phyloP scores from a whole-genome alignment of 129 eudicot genomes.

The Apium graveolens region DNA sequence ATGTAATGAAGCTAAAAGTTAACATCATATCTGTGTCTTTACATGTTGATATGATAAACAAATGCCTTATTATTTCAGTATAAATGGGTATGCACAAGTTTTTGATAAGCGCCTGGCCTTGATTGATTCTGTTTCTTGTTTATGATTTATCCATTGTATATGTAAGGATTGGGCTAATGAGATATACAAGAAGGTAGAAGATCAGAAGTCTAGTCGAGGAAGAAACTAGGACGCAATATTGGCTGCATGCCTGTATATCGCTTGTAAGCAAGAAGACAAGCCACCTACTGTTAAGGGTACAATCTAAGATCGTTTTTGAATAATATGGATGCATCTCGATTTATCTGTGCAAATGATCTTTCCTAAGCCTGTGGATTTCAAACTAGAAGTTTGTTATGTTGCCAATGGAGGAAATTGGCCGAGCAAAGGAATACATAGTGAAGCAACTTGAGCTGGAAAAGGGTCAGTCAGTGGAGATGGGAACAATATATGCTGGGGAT shows the following conservation, averaged over 20 bases:
- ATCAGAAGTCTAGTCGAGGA: constrained; percentile 80
- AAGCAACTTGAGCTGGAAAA: constrained; percentile 77
- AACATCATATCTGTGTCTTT: background rate
- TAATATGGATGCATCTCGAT: constrained; percentile 21
- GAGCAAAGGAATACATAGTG: constrained; percentile 86
- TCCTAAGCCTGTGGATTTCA: constrained; percentile 45
- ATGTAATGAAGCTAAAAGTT: background rate
- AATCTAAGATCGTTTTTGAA: constrained; percentile 15
- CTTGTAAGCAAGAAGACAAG: constrained; percentile 87
- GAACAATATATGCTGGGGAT: constrained; percentile 91
- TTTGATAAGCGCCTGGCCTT: background rate
- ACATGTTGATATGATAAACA: background rate
- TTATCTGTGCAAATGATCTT: constrained; percentile 40
- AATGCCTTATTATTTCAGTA: background rate
- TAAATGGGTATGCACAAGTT: background rate
- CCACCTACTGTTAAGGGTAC: constrained; percentile 92
- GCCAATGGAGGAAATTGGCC: constrained; percentile 89
- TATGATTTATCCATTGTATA: constrained; percentile 7
- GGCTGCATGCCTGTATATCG: constrained; percentile 87
- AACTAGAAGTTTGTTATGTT: constrained; percentile 84
- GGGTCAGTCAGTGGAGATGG: constrained; percentile 88
- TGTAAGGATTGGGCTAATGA: constrained; percentile 89
- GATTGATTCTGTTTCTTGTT: background rate
- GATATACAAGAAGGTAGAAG: constrained; percentile 91
- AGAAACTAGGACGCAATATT: constrained; percentile 79